Base-by-base conservation (phyloP, 1,284 basidiomycete species). In the Cryptococcus sp. region DNA sequence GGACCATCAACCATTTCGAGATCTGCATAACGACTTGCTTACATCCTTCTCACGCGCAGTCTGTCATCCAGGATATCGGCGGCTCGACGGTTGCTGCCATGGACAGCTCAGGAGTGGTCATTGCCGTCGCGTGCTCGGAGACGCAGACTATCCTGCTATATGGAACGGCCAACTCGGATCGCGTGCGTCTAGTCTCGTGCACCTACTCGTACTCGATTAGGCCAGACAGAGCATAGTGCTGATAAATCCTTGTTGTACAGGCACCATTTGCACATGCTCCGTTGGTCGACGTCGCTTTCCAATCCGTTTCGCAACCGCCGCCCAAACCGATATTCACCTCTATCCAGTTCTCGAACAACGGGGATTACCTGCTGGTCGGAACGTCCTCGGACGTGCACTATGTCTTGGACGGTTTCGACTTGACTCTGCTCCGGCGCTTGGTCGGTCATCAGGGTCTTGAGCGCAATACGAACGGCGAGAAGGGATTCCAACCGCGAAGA, bases 361-460 rank as follows among this genome's bases (percentile, higher is more conserved):
- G 93, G 49, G 89, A 91, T 70, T 90, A 89, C 70, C 81, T 99
- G 22, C 84, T 99, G 22, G 87, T 96, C 17, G 95, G 95, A 42
- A 98, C 96, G 57, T 90, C 92, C 1, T 89, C 90, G 3, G 86
- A 90, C 70, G 89, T 89, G 3, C 96, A 99, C 78, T 99, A 98
- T 72, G 83, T 99, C 53, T 70, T 96, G 59, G 92, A 97, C 71
- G 87, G 91, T 0, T 96, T 89, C 74, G 87, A 91, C 58, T 90
- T 93, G 0, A 82, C 85, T 62, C 80, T 94, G 5, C 80, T 95
- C 7, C 89, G 88, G 5, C 88, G 93, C 69, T 81, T 97, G 16
- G 89, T 89, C 71, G 91, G 93, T 0, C 88, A 90, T 69, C 76
- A 83, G 7, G 91, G 90, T 1, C 77, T 95, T 20, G 91, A 91